phyloP scores from a whole-genome alignment of 148 eudicot species.

The Agrostemma githago region DNA sequence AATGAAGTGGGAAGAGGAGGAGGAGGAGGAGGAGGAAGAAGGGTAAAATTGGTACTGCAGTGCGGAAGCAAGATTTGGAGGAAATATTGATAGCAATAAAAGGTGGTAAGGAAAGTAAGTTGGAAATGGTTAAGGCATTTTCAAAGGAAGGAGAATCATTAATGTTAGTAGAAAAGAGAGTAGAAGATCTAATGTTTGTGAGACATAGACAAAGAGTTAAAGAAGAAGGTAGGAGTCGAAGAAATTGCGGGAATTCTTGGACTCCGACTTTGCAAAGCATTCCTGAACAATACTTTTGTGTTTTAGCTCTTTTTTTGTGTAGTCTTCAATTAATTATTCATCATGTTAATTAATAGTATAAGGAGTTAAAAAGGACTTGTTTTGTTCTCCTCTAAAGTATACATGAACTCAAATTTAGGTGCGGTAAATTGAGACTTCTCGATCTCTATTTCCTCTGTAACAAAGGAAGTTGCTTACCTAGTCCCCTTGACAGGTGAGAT shows the following conservation, averaged over 20 bases:
- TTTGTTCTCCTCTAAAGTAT: too few relatives aligned
- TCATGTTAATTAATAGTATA: too few relatives aligned
- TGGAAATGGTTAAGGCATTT: constrained; percentile 20
- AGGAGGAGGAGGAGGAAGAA: too few relatives aligned
- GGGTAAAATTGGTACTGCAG: constrained; percentile 22
- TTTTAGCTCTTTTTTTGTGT: background rate
- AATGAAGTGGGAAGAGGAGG: constrained; percentile 11
- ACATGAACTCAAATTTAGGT: too few relatives aligned
- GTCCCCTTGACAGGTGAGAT: too few relatives aligned
- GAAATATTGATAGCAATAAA: constrained; percentile 16
- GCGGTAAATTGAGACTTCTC: too few relatives aligned
- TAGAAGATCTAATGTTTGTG: constrained; percentile 14
- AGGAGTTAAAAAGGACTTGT: too few relatives aligned
- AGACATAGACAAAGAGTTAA: constrained; percentile 8
- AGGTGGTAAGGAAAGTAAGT: constrained; percentile 16
- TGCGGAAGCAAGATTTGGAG: constrained; percentile 18
- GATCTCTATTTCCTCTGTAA: too few relatives aligned
- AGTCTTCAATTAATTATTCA: too few relatives aligned
- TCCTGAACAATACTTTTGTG: constrained; percentile 12
- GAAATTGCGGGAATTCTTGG: constrained; percentile 17
- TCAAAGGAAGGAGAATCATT: constrained; percentile 6
- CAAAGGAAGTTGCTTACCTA: too few relatives aligned
- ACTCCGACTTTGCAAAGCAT: constrained; percentile 17
- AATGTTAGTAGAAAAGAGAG: constrained; percentile 14
- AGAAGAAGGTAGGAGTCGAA: background rate